phyloP scores from a whole-genome alignment of 2,329 filamentous ascomycete genomes.

The Ascochyta viciae-villosae region DNA sequence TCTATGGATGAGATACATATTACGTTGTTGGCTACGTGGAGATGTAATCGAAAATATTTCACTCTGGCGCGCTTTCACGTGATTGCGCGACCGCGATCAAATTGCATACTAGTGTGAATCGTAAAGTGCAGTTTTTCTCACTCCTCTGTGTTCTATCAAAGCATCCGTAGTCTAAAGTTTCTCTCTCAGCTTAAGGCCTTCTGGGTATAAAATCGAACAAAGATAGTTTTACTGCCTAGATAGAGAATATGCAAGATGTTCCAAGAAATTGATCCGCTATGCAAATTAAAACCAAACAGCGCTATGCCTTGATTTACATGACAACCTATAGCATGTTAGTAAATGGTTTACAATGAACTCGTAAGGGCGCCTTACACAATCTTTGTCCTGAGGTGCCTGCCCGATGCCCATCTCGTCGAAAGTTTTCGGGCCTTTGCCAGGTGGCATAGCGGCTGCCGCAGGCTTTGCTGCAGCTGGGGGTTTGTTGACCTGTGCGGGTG shows the following conservation, averaged over 20 bases:
- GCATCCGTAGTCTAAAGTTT: neutral
- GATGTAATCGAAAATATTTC: neutral
- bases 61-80: constrained; percentile 9
- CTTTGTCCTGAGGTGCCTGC: constrained; percentile 78
- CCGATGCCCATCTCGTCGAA: constrained; percentile 99
- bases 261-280: constrained; percentile 27
- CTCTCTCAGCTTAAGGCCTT: neutral
- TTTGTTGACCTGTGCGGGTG: constrained; percentile 26
- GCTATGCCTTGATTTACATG: constrained; percentile 28
- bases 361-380: constrained; percentile 74
- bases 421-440: constrained; percentile 84
- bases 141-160: constrained; percentile 7
- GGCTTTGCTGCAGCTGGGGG: constrained; percentile 39
- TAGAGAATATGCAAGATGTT: constrained; percentile 20
- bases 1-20: neutral
- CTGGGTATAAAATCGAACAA: constrained; percentile 14
- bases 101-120: neutral
- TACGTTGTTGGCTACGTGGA: neutral
- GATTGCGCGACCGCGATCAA: neutral
- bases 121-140: neutral
- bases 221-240: constrained; percentile 18
- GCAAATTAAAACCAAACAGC: constrained; percentile 15
- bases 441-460: constrained; percentile 41
- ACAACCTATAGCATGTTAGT: constrained; percentile 34
- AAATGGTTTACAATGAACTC: neutral